These are phyloP conservation scores for Babjeviella inositovora DNA, from an alignment of 805 yeast genomes.

Conservation along the genomic window DNA sequence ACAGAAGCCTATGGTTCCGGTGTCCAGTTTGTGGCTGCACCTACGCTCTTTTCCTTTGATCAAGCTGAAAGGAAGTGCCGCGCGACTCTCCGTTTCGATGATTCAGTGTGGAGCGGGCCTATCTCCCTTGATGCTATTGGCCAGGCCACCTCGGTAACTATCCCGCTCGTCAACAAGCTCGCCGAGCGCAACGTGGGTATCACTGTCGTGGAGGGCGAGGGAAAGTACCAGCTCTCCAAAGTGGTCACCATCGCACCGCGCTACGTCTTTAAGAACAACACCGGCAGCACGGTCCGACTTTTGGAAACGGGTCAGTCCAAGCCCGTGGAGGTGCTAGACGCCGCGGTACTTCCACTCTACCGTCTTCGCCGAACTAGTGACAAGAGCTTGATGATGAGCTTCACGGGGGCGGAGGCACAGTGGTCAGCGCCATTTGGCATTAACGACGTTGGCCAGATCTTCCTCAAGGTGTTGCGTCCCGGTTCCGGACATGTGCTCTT, in stretches of 20 bases:
- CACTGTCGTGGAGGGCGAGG: conserved; percentile 67
- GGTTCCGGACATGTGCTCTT: conserved; percentile 55
- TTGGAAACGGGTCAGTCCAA: conserved; percentile 54
- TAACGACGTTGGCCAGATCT: conserved; percentile 71
- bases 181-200: conserved; percentile 65
- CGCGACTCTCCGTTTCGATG: conserved; percentile 48
- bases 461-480: conserved; percentile 50
- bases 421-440: conserved; percentile 88
- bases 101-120: conserved; percentile 57
- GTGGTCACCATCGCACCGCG: conserved; percentile 75
- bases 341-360: conserved; percentile 40
- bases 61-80: conserved; percentile 44
- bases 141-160: conserved; percentile 39
- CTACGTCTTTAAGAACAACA: conserved; percentile 52
- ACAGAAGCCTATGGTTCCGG: too few relatives aligned
- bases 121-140: conserved; percentile 86
- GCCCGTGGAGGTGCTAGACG: conserved; percentile 25
- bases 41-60: conserved; percentile 79
- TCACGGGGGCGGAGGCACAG: conserved; percentile 33
- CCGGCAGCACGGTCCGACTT: conserved; percentile 37
- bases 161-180: conserved; percentile 29
- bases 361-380: conserved; percentile 36
- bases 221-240: conserved; percentile 63
- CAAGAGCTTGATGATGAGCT: conserved; percentile 48
- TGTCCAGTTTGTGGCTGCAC: too few relatives aligned